A percentile compares a stretch with the other conserved stretches of the same genome.
Evolutionary conservation across 179 eudicot species (phyloP).

Genomic region (Carnegiea gigantea): DNA sequence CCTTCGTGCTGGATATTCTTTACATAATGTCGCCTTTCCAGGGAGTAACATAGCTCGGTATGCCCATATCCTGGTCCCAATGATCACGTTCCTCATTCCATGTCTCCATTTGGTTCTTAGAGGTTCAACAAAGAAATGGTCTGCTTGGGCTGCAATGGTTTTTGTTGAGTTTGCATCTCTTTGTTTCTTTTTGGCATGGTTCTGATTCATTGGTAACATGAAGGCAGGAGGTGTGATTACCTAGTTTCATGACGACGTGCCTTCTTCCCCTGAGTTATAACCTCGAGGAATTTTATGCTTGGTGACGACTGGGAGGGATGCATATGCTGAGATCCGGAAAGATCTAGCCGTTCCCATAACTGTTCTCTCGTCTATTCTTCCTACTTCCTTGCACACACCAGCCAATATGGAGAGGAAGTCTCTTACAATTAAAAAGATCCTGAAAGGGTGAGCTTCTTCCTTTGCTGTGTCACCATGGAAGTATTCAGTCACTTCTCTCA

Average conservation of each 20-base stretch:
- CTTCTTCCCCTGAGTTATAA: constrained; percentile 64
- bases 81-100: background rate
- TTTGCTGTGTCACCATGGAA: constrained; percentile 84
- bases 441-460: constrained; percentile 89
- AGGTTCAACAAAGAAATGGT: background rate
- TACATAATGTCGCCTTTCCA: background rate
- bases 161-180: background rate
- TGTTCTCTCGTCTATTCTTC: constrained; percentile 60
- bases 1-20: constrained; percentile 12
- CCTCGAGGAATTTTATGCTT: constrained; percentile 44
- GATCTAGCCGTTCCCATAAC: constrained; percentile 75
- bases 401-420: constrained; percentile 74
- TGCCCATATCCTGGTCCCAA: background rate
- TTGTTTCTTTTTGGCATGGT: background rate
- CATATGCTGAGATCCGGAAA: constrained; percentile 71
- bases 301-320: constrained; percentile 59
- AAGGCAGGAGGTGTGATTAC: constrained; percentile 17
- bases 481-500: constrained; percentile 77
- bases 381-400: constrained; percentile 87
- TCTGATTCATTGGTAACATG: constrained; percentile 5
- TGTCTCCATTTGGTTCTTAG: background rate
- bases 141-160: background rate
- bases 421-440: constrained; percentile 83
- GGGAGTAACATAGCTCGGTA: constrained; percentile 1
- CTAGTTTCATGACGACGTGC: constrained; percentile 45